These are phyloP conservation scores for Dryas alaskensis DNA, from an alignment of 306 rosid species.

Conservation along the genomic window DNA sequence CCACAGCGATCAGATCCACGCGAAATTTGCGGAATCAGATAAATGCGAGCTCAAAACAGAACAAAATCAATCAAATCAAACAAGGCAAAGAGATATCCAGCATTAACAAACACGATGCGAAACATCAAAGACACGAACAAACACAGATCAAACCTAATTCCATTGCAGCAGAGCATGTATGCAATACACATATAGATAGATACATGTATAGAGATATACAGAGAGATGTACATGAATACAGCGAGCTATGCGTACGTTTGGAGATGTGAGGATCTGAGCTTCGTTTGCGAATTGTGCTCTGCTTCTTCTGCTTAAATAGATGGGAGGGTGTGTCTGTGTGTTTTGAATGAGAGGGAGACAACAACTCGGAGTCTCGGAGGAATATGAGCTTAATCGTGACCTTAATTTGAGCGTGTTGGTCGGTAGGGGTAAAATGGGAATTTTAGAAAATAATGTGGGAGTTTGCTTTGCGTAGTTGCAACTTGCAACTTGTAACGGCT, in stretches of 20 bases:
- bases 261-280: neutral
- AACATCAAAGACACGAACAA: neutral
- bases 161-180: neutral
- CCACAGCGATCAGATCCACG: constrained; percentile 6
- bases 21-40: neutral
- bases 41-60: neutral
- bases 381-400: neutral
- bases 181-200: neutral
- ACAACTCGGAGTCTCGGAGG: neutral
- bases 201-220: neutral
- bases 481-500: neutral
- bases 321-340: neutral
- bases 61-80: neutral
- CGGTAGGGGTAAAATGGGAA: constrained; percentile 16
- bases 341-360: neutral
- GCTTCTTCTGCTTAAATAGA: neutral
- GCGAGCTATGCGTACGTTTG: constrained; percentile 8
- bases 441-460: neutral
- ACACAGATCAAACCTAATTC: neutral
- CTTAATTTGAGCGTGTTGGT: neutral
- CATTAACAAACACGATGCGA: neutral
- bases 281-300: neutral
- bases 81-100: neutral
- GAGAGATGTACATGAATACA: neutral
- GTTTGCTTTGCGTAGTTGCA: neutral